Conservation (phyloP, 768 basidiomycete species). For the Suillus subalutaceus region DNA sequence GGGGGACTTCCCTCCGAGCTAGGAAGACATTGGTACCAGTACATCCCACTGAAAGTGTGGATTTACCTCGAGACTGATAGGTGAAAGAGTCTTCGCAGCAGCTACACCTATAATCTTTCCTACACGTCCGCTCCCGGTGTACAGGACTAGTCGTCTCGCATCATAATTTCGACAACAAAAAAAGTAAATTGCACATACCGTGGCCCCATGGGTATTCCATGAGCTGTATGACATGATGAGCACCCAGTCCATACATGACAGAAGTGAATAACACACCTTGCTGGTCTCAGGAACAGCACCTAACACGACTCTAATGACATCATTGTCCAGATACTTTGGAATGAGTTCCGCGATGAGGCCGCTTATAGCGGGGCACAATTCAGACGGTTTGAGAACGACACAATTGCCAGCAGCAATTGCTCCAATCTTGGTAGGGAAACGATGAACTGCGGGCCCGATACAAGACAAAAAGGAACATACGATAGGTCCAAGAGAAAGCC, state of each 20-base stretch:
- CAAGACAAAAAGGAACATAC: slow-evolving; percentile 38
- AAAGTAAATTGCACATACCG: slow-evolving; percentile 35
- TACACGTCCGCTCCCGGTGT: slow-evolving; percentile 65
- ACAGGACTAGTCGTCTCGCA: slow-evolving; percentile 37
- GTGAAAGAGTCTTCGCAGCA: slow-evolving; percentile 77
- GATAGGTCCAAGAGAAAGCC: slow-evolving; percentile 58
- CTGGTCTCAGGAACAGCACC: slow-evolving; percentile 69
- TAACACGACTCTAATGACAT: slow-evolving; percentile 67
- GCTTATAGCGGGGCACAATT: slow-evolving; percentile 58
- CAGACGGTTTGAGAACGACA: slow-evolving; percentile 76
- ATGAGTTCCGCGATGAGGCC: slow-evolving; percentile 66
- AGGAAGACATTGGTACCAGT: background rate
- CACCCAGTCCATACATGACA: background rate
- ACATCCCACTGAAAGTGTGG: background rate
- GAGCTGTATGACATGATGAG: slow-evolving; percentile 42
- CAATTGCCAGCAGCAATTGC: slow-evolving; percentile 83
- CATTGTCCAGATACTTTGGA: slow-evolving; percentile 74
- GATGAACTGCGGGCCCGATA: background rate
- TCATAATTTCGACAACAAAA: background rate
- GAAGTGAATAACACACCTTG: slow-evolving; percentile 37
- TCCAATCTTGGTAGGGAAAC: slow-evolving; percentile 44
- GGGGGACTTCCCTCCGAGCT: slow-evolving; percentile 77
- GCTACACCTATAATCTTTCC: slow-evolving; percentile 70
- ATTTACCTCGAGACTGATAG: slow-evolving; percentile 58
- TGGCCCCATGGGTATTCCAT: slow-evolving; percentile 73